phyloP scores from a whole-genome alignment of 2,329 filamentous ascomycete genomes.

The Davidsoniella virescens region DNA sequence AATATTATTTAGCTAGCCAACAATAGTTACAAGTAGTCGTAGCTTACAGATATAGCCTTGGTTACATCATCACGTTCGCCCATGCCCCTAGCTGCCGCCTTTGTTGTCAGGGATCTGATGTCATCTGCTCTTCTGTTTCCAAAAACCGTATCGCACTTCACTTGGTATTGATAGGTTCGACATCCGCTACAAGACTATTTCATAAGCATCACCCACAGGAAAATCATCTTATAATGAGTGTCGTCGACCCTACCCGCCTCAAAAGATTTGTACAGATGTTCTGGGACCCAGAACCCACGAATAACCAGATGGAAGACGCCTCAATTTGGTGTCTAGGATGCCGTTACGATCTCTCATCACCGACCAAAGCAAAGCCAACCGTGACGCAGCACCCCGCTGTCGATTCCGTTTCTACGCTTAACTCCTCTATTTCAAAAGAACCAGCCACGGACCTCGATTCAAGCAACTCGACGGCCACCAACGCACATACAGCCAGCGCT shows the following conservation, averaged over 20 bases:
- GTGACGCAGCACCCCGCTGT: background rate
- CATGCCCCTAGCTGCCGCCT: too few species aligned
- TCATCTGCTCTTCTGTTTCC: constrained; percentile 1
- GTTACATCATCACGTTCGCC: background rate
- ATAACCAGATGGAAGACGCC: constrained; percentile 49
- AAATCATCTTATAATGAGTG: constrained; percentile 23
- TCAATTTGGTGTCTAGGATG: constrained; percentile 71
- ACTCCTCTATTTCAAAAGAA: too few species aligned
- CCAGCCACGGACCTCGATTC: too few species aligned
- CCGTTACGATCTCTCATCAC: constrained; percentile 28
- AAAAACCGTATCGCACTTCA: too few species aligned
- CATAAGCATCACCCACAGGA: background rate
- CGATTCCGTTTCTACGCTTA: background rate
- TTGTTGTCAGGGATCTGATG: constrained; percentile 2
- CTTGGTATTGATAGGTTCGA: background rate
- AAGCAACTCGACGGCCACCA: too few species aligned
- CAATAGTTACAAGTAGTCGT: background rate
- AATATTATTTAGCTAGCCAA: too few species aligned
- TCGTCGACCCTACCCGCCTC: constrained; percentile 56
- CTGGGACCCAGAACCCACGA: constrained; percentile 78
- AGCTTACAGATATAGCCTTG: background rate
- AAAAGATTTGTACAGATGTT: constrained; percentile 79
- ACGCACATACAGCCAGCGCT: too few species aligned
- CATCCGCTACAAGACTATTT: background rate
- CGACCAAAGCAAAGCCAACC: background rate